Base-by-base conservation (phyloP, 1,139 yeast species). In the Candida sojae region DNA sequence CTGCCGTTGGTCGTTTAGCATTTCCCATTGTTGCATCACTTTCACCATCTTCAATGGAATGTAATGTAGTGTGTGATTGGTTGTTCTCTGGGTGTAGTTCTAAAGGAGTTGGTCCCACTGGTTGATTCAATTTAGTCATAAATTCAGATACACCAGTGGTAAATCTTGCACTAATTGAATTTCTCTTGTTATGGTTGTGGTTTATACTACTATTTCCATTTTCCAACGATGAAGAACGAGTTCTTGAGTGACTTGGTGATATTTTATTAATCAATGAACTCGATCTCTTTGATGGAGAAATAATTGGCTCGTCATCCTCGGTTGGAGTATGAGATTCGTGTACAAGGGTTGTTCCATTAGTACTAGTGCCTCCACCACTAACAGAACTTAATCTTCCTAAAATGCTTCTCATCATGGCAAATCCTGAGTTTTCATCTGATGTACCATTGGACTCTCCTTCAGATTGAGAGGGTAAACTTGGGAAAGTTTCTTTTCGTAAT, bases 61-160 rank as follows among this genome's bases (percentile, higher is more conserved):
- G 71, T 23, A 71, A 55, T 7, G 77, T 70, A 29, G 61, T 54
- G 41, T 61, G 60, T 9, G 75, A 66, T 4, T 55, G 55, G 43
- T 63, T 66, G 38, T 60, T 58, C 33, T 59, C 59, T 26, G 28
- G 63, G 54, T 37, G 52, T 23, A 29, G 9, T 30, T 46, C 42
- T 21, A 34, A 26, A 12, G 26, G 40, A 5, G 35, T 3, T n/a
- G 41, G 32, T 6, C 32, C 34, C 6, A 30, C 46, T 42, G 42
- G 52, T 31, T 56, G 52, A 50, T 71, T 73, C 34, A 74, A 59
- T 51, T 72, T 74, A 8, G 74, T 71, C 76, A 75, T 74, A 45
- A 75, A 68, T 49, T 75, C 79, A 9, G 69, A 57, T 2, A 75
- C 73, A 0, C 79, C 79, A 11, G 56, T 60, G 6, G 75, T 62